phyloP scores from a whole-genome alignment of 345 rosid species.

The Citrus reticulata region DNA sequence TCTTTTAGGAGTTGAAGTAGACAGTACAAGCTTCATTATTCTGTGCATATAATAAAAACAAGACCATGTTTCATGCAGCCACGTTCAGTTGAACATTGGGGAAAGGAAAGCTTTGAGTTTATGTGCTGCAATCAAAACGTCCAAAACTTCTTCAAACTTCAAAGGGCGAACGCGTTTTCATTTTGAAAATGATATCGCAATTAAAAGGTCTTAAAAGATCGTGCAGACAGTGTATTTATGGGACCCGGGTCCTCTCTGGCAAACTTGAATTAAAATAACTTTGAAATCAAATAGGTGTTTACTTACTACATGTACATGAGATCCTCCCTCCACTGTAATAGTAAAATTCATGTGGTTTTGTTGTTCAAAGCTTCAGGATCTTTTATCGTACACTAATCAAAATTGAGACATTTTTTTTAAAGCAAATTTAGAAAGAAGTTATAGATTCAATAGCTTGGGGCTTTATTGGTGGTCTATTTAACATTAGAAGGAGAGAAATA shows the following conservation, averaged over 20 bases:
- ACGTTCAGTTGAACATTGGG: not conserved
- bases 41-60: too few relatives aligned
- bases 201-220: slow-evolving; percentile 1
- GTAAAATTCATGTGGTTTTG: not conserved
- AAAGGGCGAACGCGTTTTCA: slow-evolving; percentile 6
- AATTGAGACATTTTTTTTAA: not conserved
- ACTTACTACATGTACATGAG: not conserved
- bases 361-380: not conserved
- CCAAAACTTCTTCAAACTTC: not conserved
- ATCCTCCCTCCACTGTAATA: not conserved
- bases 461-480: not conserved
- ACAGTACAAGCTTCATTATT: not conserved
- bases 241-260: slow-evolving; percentile 7
- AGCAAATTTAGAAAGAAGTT: not conserved
- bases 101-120: not conserved
- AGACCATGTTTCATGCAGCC: not conserved
- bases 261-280: not conserved
- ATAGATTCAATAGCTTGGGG: not conserved
- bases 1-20: not conserved
- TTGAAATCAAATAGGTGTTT: too few relatives aligned
- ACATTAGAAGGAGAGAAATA: not conserved
- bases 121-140: not conserved
- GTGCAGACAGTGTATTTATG: not conserved
- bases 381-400: not conserved
- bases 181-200: not conserved